phyloP scores from a whole-genome alignment of 1,139 yeast species.

The Hyphopichia khmerensis region DNA sequence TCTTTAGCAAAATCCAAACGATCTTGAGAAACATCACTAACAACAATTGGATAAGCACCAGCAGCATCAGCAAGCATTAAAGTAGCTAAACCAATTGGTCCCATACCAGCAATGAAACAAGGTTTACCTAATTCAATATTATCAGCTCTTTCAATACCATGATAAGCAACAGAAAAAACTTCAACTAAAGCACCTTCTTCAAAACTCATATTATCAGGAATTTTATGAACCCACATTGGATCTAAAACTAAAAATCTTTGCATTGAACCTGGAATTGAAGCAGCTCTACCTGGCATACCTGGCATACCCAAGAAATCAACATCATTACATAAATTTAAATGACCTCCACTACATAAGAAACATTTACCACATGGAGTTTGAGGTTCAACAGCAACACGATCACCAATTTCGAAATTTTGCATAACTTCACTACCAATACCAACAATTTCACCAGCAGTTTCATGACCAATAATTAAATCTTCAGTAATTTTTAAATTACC shows the following conservation, averaged over 20 bases:
- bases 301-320: conserved; percentile 23
- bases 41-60: conserved; percentile 24
- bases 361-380: conserved; percentile 29
- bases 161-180: conserved; percentile 25
- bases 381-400: conserved; percentile 28
- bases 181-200: conserved; percentile 28
- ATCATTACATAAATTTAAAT: conserved; percentile 22
- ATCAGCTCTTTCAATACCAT: conserved; percentile 21
- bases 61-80: conserved; percentile 20
- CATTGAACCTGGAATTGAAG: conserved; percentile 23
- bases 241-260: conserved; percentile 20
- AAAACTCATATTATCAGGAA: conserved; percentile 21
- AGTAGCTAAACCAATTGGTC: conserved; percentile 29
- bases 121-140: conserved; percentile 21
- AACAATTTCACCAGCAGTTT: conserved; percentile 20
- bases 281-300: conserved; percentile 20
- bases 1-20: conserved; percentile 23
- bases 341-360: conserved; percentile 25
- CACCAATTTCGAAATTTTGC: conserved; percentile 19
- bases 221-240: conserved; percentile 18
- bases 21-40: conserved; percentile 20
- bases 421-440: conserved; percentile 20
- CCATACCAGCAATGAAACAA: conserved; percentile 23
- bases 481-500: conserved; percentile 16
- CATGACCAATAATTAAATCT: conserved; percentile 21